Base-by-base conservation (phyloP, 768 basidiomycete species). In the Russula foetens region DNA sequence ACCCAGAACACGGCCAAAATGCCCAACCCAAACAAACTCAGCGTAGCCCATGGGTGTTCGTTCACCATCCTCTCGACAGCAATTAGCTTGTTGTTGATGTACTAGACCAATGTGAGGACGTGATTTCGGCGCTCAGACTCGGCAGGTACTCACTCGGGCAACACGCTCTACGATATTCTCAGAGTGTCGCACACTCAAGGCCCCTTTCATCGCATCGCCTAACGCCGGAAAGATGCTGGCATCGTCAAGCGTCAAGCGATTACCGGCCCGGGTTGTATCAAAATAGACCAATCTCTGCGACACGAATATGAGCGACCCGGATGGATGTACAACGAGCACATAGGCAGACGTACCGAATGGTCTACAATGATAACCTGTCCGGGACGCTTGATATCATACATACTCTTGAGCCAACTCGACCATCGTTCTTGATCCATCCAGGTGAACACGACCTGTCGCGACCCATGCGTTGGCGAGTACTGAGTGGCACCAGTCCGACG, bases 401-500 rank as follows among this genome's bases (percentile, higher is more conserved):
- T 92, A 66, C 84, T 85, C 77, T 90, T 92, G 74, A 96, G 75
- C 94, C 94, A 98, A 53, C 81, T 84, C 26, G 73, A 78, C 94
- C 96, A 98, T 71, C 79, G 81, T 26, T 83, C 84, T 2, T 77
- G 81, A 68, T 99, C 92, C 83, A 97, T 93, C 86, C 88, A 93
- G 9, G 86, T 80, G 72, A 94, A 97, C 51, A 94, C 81, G 0
- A 96, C 86, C 45, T 84, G 80, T 38, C 79, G 73, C 44, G 56
- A 57, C n/a, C 41, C 74, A 45, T 67, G 62, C 61, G 55, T 70
- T 45, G 62, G 62, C 51, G 66, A 68, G 54, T 63, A 47, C 7
- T 46, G 55, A 21, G 38, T 57, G 26, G 73, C 76, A 35, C 77
- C 75, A 41, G 71, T 72, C 54, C 74, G 67, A 61, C 80, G 79